Base-by-base conservation (phyloP, 139 green algal genomes). In the Ettlia oleoabundans region DNA sequence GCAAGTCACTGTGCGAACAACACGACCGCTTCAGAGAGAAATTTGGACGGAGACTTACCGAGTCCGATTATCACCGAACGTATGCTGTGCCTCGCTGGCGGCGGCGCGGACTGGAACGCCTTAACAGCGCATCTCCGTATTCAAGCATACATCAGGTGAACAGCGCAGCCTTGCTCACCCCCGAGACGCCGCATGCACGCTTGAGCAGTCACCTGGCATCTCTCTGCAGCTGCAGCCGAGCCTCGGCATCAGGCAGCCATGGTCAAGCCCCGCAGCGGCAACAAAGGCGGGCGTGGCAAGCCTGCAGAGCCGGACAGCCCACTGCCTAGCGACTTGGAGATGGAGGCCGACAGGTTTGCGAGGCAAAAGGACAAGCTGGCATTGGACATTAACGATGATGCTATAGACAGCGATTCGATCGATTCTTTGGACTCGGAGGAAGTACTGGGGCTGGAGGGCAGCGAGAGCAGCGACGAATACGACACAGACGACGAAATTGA, bases 381-480 rank as follows among this genome's bases (percentile, higher is more conserved):
- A 28, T 70, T 93, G 37, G 72, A 88, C 28, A 69, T 83, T 0
- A 78, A 88, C 0, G 89, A 91, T 3, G 81, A 90, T 28, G 81
- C 84, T 24, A 52, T 86, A 0, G 80, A 81, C 18, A 88, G 89
- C 0, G 53, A 82, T n/a, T n/a, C n/a, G n/a, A n/a, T n/a, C 15
- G 86, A 85, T 35, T 81, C 75, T 0, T 42, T 85, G 18, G 89
- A 94, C 61, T 82, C 85, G 26, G 86, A 90, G 24, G 87, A 81
- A n/a, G 18, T 89, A 52, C 76, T 65, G 58, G 70, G 52, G 18
- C 51, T 55, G 87, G 84, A 1, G 30, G 53, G 58, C 10, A 70
- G 42, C 53, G 47, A 58, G 47, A 77, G 85, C 22, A 84, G 81
- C 37, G 83, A 85, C 4, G 74, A 81, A 22, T 43, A 82, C 71